phyloP scores from a whole-genome alignment of 2,329 filamentous ascomycete genomes.

The Keithomyces neogunnii region DNA sequence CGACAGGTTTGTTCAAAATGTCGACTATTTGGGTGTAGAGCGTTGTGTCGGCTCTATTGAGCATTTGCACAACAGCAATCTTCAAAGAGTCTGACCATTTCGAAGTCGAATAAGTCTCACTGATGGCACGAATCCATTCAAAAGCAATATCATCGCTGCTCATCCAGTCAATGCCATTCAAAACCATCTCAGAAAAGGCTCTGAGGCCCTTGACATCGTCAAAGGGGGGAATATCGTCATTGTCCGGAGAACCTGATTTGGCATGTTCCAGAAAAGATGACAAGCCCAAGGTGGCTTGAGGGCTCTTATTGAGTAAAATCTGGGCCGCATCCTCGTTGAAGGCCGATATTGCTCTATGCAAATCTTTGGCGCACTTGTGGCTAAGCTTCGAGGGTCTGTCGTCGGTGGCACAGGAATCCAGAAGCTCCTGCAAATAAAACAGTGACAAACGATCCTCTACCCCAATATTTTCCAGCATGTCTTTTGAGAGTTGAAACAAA shows the following conservation, averaged over 20 bases:
- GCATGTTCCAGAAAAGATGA: conserved; percentile 57
- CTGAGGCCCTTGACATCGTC: conserved; percentile 44
- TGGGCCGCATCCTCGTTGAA: conserved; percentile 47
- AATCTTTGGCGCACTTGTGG: conserved; percentile 37
- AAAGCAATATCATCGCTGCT: conserved; percentile 49
- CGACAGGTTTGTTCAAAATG: conserved; percentile 27
- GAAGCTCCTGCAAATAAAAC: conserved; percentile 36
- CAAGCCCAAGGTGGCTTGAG: conserved; percentile 42
- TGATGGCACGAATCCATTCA: conserved; percentile 46
- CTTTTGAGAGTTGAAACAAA: conserved; percentile 46
- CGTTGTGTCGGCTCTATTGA: conserved; percentile 43
- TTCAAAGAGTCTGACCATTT: conserved; percentile 54
- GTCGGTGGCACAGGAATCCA: conserved; percentile 44
- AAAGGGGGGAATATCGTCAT: conserved; percentile 37
- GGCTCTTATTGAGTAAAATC: conserved; percentile 44
- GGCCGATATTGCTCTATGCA: conserved; percentile 37
- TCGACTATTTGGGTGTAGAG: conserved; percentile 39
- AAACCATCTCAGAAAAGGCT: conserved; percentile 40
- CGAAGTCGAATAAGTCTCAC: conserved; percentile 40
- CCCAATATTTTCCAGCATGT: conserved; percentile 46
- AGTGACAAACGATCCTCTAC: conserved; percentile 41
- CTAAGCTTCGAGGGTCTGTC: conserved; percentile 41
- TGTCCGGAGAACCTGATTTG: conserved; percentile 45
- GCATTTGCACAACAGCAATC: conserved; percentile 45
- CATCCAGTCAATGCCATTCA: conserved; percentile 36